Conservation (phyloP, 2,329 filamentous ascomycete genomes). For the Cercospora nicotianae region DNA sequence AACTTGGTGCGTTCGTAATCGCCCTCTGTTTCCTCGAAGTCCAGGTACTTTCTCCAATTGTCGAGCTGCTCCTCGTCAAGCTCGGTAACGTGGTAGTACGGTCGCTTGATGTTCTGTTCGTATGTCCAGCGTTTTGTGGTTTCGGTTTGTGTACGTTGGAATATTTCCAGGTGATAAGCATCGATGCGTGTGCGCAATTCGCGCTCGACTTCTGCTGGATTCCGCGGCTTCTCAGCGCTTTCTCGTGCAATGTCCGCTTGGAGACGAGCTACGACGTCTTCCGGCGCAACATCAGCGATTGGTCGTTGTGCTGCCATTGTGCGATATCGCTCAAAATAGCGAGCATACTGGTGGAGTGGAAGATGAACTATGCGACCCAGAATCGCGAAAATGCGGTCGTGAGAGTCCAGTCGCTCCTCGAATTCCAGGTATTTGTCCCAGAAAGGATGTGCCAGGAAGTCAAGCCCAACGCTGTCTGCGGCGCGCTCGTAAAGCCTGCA, state of each 20-base stretch:
- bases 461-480: constrained; percentile 78
- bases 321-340: constrained; percentile 91
- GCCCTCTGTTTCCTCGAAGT: constrained; percentile 88
- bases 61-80: constrained; percentile 78
- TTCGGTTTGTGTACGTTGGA: constrained; percentile 78
- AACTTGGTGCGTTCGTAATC: constrained; percentile 73
- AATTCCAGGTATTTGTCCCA: constrained; percentile 99
- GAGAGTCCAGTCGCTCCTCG: constrained; percentile 82
- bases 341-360: constrained; percentile 91
- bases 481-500: constrained; percentile 88
- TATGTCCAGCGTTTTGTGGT: constrained; percentile 93
- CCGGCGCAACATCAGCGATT: constrained; percentile 68
- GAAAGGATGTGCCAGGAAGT: constrained; percentile 92
- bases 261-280: constrained; percentile 67
- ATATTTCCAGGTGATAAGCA: constrained; percentile 75
- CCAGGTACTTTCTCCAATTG: constrained; percentile 95
- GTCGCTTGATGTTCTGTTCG: constrained; percentile 90
- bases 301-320: constrained; percentile 72
- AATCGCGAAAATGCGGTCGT: constrained; percentile 82
- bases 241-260: constrained; percentile 71
- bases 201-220: constrained; percentile 77
- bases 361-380: constrained; percentile 80
- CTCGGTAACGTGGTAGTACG: constrained; percentile 95
- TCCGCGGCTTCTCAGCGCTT: constrained; percentile 60
- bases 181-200: constrained; percentile 81